Evolutionary conservation across 2,329 filamentous ascomycete genomes (phyloP), one percentile per base, ranked within the genome.

Genomic region (Pezicula carpinea): DNA sequence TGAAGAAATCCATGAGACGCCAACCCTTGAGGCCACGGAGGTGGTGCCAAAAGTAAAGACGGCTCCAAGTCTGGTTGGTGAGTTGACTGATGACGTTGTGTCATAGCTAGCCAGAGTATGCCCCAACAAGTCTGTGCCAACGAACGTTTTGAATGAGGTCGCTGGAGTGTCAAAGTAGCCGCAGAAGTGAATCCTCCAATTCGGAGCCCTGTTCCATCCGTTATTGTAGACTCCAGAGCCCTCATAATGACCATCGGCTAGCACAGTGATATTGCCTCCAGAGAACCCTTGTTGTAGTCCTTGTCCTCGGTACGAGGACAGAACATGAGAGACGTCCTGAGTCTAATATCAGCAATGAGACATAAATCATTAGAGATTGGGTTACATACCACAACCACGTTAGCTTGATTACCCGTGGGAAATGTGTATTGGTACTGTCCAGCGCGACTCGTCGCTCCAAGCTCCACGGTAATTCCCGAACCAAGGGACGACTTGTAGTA

Each of bases 131-230:
- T 65, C 59, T 23, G 49, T 55, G 17, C 66, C 70, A 17, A 70
- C 51, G 46, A 75, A 77, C 0, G 70, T 73, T 59, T 68, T 71
- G 52, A 68, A 73, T 0, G 65, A 67, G 2, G 69, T 65, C 5
- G 68, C 61, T 6, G 59, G 44, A 17, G 60, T 50, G 43, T 78
- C 72, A 53, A 85, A 85, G 43, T 70, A 69, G n/a, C 80, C 82
- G 59, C 83, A 86, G 61, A 80, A 81, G 58, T 77, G 79, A 13
- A 83, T 77, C 0, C 69, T 79, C 80, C 79, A 87, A 40, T 80
- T 65, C 0, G 76, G 79, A 2, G 80, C 73, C 29, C 75, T 67
- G 49, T 85, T 86, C 82, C 82, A 85, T 13, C 82, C 80, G 59
- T 83, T 83, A 44, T 85, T 74, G 59, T 85, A 86, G 0, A 74